These are phyloP conservation scores for Bonnemaisonia californica DNA, from an alignment of 31 red algal species.

Conservation along the genomic window DNA sequence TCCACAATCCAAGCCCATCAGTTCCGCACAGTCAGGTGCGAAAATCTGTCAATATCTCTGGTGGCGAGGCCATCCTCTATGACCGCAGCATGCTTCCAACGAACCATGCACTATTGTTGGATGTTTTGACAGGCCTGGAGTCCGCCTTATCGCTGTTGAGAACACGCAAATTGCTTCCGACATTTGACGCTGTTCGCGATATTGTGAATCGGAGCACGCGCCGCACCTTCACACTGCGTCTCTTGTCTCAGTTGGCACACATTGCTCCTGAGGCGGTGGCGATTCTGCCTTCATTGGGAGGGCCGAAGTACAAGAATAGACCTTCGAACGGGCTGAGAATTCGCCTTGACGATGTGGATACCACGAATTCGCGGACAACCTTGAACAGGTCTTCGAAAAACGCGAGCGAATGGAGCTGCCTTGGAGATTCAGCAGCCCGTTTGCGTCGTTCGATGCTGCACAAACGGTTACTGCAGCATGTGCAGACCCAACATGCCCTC, in stretches of 20 bases:
- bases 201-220: slow-evolving; percentile 60
- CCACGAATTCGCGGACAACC: background rate
- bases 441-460: slow-evolving; percentile 51
- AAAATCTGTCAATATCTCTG: slow-evolving; percentile 1
- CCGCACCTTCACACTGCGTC: slow-evolving; percentile 46
- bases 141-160: slow-evolving; percentile 47
- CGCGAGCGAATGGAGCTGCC: background rate
- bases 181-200: slow-evolving; percentile 50
- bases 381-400: background rate
- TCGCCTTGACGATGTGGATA: slow-evolving; percentile 31
- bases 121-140: slow-evolving; percentile 48
- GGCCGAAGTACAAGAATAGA: slow-evolving; percentile 23
- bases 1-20: background rate
- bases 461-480: slow-evolving; percentile 54
- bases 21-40: background rate
- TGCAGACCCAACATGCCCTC: slow-evolving; percentile 25
- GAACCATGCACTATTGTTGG: slow-evolving; percentile 52
- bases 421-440: slow-evolving; percentile 43
- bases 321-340: slow-evolving; percentile 24
- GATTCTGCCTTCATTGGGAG: slow-evolving; percentile 29
- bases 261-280: slow-evolving; percentile 64
- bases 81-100: slow-evolving; percentile 54
- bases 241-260: slow-evolving; percentile 56
- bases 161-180: slow-evolving; percentile 47
- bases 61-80: slow-evolving; percentile 66